phyloP scores from a whole-genome alignment of 2,329 filamentous ascomycete species.

The Corynespora cassiicola region DNA sequence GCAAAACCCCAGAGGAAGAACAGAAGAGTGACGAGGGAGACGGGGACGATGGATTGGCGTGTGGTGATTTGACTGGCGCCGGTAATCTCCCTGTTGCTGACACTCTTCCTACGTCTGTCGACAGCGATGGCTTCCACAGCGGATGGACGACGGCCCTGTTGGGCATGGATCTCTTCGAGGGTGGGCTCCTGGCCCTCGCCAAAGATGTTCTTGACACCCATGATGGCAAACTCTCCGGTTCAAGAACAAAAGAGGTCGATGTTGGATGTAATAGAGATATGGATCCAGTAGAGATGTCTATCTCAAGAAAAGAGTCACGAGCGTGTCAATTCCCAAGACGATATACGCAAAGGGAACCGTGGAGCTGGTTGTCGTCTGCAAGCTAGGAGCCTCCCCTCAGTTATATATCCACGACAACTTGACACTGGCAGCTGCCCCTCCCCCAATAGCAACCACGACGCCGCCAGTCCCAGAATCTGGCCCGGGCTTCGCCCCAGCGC shows the following conservation, averaged over 20 bases:
- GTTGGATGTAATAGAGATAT: not conserved
- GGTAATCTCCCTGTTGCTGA: constrained; percentile 42
- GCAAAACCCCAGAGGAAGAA: constrained; percentile 62
- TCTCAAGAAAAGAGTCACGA: not conserved
- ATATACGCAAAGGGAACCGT: too few species aligned
- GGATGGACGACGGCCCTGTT: constrained; percentile 45
- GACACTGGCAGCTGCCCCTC: too few species aligned
- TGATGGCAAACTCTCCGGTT: too few species aligned
- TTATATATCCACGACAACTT: too few species aligned
- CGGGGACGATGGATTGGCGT: constrained; percentile 55
- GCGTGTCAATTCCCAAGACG: too few species aligned
- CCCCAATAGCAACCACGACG: too few species aligned
- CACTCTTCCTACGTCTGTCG: constrained; percentile 40
- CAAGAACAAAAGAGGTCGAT: not conserved
- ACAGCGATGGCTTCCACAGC: constrained; percentile 39
- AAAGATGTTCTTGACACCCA: constrained; percentile 33
- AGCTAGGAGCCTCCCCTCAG: too few species aligned
- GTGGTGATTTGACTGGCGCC: constrained; percentile 49
- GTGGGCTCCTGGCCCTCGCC: constrained; percentile 39
- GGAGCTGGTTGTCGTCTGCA: too few species aligned
- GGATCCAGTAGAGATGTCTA: not conserved
- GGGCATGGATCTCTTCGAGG: constrained; percentile 42
- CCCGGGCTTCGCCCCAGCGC: too few species aligned
- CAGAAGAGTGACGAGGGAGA: constrained; percentile 54
- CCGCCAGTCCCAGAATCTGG: too few species aligned